Conservation (phyloP, 805 yeast genomes). For the Lachancea kluyveri region DNA sequence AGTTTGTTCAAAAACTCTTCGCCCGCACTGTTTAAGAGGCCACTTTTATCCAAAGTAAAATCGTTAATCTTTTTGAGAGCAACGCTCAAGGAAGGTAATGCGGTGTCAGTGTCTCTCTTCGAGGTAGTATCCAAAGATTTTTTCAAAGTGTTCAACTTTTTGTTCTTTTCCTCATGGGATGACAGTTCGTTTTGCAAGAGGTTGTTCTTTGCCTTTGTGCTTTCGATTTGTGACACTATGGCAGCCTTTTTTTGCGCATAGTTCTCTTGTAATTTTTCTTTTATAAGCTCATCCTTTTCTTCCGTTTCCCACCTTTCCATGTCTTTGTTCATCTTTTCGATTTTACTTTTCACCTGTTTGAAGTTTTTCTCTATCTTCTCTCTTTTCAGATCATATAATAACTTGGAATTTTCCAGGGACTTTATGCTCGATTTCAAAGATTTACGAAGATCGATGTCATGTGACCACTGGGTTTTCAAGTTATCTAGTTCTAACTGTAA, state of each 20-base stretch:
- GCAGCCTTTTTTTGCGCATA: conserved; percentile 10
- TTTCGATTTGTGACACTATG: conserved; percentile 10
- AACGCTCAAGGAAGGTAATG: conserved; percentile 4
- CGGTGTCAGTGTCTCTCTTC: background rate
- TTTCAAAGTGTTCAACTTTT: conserved; percentile 19
- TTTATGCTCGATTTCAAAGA: conserved; percentile 29
- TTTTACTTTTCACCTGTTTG: conserved; percentile 18
- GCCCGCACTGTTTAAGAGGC: conserved; percentile 21
- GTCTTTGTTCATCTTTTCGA: conserved; percentile 24
- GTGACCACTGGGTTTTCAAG: conserved; percentile 28
- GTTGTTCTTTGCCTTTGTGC: conserved; percentile 9
- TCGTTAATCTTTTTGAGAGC: conserved; percentile 21
- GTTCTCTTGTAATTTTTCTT: conserved; percentile 11
- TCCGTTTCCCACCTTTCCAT: conserved; percentile 23
- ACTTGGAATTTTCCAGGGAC: conserved; percentile 29
- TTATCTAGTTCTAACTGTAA: conserved; percentile 26
- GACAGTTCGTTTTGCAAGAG: conserved; percentile 17
- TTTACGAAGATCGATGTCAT: conserved; percentile 28
- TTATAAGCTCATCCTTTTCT: conserved; percentile 15
- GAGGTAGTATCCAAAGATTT: conserved; percentile 11
- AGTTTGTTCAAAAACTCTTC: conserved; percentile 21
- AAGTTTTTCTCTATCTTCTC: conserved; percentile 26
- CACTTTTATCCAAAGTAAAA: conserved; percentile 21
- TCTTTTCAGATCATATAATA: conserved; percentile 26
- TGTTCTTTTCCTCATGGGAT: conserved; percentile 18